These are phyloP conservation scores for Aspergillus taichungensis DNA, from an alignment of 495 filamentous ascomycete species.

Conservation along the genomic window DNA sequence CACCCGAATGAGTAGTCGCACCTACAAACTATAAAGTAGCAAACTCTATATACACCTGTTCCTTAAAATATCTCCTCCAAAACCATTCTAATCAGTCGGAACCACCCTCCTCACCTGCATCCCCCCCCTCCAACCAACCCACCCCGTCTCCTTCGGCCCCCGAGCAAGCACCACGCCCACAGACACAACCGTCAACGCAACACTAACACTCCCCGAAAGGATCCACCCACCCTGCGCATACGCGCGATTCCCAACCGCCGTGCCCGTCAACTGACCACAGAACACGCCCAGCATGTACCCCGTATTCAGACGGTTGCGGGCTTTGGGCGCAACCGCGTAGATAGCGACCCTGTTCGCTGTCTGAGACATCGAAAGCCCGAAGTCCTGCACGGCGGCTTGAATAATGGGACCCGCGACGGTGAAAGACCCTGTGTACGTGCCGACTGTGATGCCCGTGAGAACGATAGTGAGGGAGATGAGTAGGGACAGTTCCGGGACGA, in stretches of 20 bases:
- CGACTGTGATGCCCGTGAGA: slow-evolving; percentile 56
- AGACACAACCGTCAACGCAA: slow-evolving; percentile 55
- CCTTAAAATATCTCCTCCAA: no score
- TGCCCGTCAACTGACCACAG: slow-evolving; percentile 68
- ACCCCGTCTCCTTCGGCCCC: slow-evolving; percentile 61
- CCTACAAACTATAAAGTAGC: no score
- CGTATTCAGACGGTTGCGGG: slow-evolving; percentile 71
- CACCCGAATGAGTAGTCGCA: no score
- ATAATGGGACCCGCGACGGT: slow-evolving; percentile 67
- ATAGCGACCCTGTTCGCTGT: slow-evolving; percentile 67
- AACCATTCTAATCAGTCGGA: no score
- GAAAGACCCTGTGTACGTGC: slow-evolving; percentile 56
- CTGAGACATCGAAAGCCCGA: slow-evolving; percentile 66
- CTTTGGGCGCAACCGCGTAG: slow-evolving; percentile 62
- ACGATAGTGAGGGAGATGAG: slow-evolving; percentile 50
- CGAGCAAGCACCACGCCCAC: slow-evolving; percentile 48
- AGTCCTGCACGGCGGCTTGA: slow-evolving; percentile 63
- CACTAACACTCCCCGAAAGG: slow-evolving; percentile 54
- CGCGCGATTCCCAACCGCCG: slow-evolving; percentile 59
- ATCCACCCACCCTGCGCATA: slow-evolving; percentile 67
- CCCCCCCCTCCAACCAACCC: slow-evolving; percentile 70
- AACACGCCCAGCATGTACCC: slow-evolving; percentile 73
- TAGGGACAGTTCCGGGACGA: slow-evolving; percentile 57
- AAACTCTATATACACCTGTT: no score
- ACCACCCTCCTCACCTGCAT: background rate